These are phyloP conservation scores for Exophiala sideris DNA, from an alignment of 2,329 filamentous ascomycete genomes.

Conservation along the genomic window DNA sequence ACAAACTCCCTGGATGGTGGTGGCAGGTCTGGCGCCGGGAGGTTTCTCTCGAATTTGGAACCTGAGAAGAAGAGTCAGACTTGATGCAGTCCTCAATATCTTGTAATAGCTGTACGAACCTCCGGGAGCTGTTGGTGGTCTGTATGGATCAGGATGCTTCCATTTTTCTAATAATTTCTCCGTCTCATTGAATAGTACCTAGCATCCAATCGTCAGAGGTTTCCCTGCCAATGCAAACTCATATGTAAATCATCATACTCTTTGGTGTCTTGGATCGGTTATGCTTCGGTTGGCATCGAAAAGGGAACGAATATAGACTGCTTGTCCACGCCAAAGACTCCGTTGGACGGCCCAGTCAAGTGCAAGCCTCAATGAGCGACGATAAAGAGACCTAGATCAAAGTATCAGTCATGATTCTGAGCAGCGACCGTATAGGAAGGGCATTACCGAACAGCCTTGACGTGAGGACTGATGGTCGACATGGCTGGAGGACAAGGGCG, in stretches of 20 bases:
- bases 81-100: neutral
- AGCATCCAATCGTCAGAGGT: slow-evolving; percentile 19
- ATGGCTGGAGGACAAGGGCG: slow-evolving; percentile 29
- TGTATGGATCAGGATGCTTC: slow-evolving; percentile 97
- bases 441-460: slow-evolving; percentile 38
- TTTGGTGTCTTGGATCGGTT: slow-evolving; percentile 78
- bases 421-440: slow-evolving; percentile 7
- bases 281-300: slow-evolving; percentile 91
- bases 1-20: slow-evolving; percentile 32
- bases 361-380: slow-evolving; percentile 85
- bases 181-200: slow-evolving; percentile 83
- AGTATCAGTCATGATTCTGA: slow-evolving; percentile 29
- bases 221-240: neutral
- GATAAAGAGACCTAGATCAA: slow-evolving; percentile 66
- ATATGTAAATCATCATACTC: slow-evolving; percentile 53
- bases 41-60: slow-evolving; percentile 93
- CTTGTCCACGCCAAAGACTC: slow-evolving; percentile 91
- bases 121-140: slow-evolving; percentile 84
- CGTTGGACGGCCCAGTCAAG: slow-evolving; percentile 95
- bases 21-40: slow-evolving; percentile 73
- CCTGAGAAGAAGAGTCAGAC: slow-evolving; percentile 50
- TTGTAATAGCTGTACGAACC: slow-evolving; percentile 53
- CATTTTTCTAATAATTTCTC: slow-evolving; percentile 84
- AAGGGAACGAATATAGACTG: slow-evolving; percentile 88
- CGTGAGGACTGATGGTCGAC: slow-evolving; percentile 32